Base-by-base conservation (phyloP, 1,139 yeast species). In the Debaryomyces nepalensis region DNA sequence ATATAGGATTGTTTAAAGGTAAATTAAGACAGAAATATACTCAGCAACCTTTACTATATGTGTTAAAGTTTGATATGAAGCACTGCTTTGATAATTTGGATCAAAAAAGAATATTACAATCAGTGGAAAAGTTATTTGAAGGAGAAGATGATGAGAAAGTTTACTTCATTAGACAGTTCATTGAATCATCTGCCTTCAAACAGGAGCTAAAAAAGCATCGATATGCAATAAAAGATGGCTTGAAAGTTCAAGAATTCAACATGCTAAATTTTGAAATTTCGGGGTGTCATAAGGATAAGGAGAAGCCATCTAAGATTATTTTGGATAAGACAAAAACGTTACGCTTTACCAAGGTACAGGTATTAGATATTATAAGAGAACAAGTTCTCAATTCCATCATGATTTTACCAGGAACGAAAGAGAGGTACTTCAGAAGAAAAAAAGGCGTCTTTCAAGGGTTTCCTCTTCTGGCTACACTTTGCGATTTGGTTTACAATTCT, bases 401-500 rank as follows among this genome's bases (percentile, higher is more conserved):
- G 45, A 49, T 42, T 37, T 47, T 41, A 39, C 45, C 36, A 40
- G 37, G 30, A 11, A 19, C 39, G 44, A 26, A 47, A 38, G 15
- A 42, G 23, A 21, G 9, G 5, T 14, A 54, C 6, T 70, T 50
- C 47, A 59, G 62, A 20, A 70, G 96, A 45, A 75, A 64, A 30
- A 63, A 70, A 8, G 99, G 99, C 0, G 75, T 93, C 0, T 93
- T 87, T 41, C 99, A 93, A 63, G 99, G 99, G 0, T 81, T 89
- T 5, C 81, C 85, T 1, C 63, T 91, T 11, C 95, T 96, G 50
- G 77, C 88, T 1, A 67, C 82, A 2, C 70, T 93, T 27, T 90
- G 96, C 51, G 88, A 90, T 51, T 55, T 90, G 4, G 79, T 87
- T 0, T 86, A 87, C 53, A 87, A 86, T 51, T 71, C 76, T 6